Conservation (phyloP, 331 rosid species). For the Quercus phellos region DNA sequence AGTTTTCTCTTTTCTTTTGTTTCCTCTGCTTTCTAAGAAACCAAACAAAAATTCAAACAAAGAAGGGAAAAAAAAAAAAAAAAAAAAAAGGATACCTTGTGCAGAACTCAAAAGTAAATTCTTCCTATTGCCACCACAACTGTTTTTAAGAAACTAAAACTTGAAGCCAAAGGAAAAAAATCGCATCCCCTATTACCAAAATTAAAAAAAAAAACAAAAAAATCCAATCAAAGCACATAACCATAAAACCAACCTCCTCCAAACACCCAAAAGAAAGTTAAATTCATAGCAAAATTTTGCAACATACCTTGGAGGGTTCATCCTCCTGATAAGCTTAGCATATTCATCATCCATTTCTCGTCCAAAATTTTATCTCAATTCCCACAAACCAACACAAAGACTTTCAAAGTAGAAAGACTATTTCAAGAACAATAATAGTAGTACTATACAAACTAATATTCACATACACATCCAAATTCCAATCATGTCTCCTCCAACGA, state of each 20-base stretch:
- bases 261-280: not conserved
- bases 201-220: no score
- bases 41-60: not conserved
- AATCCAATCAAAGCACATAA: not conserved
- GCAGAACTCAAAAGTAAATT: not conserved
- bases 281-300: not conserved
- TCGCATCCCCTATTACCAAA: not conserved
- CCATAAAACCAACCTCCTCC: not conserved
- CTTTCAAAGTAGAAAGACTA: not conserved
- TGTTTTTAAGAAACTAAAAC: not conserved
- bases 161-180: not conserved
- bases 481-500: slow-evolving; percentile 32
- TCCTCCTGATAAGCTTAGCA: slow-evolving; percentile 74
- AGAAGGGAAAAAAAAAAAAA: no score
- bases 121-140: not conserved
- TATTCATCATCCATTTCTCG: slow-evolving; percentile 75
- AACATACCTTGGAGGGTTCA: slow-evolving; percentile 77
- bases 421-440: not conserved
- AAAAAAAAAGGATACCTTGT: not conserved
- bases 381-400: not conserved
- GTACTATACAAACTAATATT: not conserved
- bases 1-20: not conserved
- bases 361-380: not conserved
- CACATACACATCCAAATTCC: not conserved
- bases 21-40: not conserved